These are phyloP conservation scores for Royoungia palumana DNA, from an alignment of 768 basidiomycete species.

Conservation along the genomic window DNA sequence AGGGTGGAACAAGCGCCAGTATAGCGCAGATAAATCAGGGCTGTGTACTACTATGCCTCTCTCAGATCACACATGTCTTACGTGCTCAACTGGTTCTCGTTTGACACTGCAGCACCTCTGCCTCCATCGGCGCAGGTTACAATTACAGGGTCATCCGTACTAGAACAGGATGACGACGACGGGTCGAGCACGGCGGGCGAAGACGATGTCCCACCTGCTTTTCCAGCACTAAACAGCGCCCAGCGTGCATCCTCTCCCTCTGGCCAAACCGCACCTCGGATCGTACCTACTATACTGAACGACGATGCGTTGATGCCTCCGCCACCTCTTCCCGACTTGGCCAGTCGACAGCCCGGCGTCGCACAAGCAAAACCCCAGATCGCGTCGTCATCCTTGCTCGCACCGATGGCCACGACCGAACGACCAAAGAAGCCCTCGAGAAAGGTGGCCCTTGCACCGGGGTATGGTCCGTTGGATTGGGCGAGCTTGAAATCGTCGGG, in stretches of 20 bases:
- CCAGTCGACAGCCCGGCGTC: slow-evolving; percentile 33
- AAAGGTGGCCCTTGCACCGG: slow-evolving; percentile 69
- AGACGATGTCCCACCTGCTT: slow-evolving; percentile 67
- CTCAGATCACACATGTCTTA: too few relatives aligned
- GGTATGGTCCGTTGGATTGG: slow-evolving; percentile 93
- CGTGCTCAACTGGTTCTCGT: slow-evolving; percentile 55
- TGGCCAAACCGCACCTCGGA: neutral
- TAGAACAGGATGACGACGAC: slow-evolving; percentile 33
- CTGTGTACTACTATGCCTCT: too few relatives aligned
- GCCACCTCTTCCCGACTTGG: slow-evolving; percentile 43
- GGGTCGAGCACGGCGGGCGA: slow-evolving; percentile 39
- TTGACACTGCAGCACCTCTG: slow-evolving; percentile 22
- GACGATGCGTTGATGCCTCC: slow-evolving; percentile 38
- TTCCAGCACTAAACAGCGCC: slow-evolving; percentile 68
- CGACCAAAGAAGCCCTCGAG: slow-evolving; percentile 4
- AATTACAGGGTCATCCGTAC: slow-evolving; percentile 23
- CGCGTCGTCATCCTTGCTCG: slow-evolving; percentile 4
- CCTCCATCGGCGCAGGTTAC: slow-evolving; percentile 1
- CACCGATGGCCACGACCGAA: neutral
- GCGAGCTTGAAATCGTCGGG: slow-evolving; percentile 83
- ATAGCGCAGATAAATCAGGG: too few relatives aligned
- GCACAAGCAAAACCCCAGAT: slow-evolving; percentile 17
- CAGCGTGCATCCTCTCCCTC: slow-evolving; percentile 48
- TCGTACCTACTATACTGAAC: slow-evolving; percentile 25
- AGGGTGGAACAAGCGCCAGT: too few relatives aligned